A percentile compares a stretch with the other conserved stretches of the same genome.
Evolutionary conservation across 1,284 basidiomycete genomes (phyloP).

Genomic region (Vanrija humicola): DNA sequence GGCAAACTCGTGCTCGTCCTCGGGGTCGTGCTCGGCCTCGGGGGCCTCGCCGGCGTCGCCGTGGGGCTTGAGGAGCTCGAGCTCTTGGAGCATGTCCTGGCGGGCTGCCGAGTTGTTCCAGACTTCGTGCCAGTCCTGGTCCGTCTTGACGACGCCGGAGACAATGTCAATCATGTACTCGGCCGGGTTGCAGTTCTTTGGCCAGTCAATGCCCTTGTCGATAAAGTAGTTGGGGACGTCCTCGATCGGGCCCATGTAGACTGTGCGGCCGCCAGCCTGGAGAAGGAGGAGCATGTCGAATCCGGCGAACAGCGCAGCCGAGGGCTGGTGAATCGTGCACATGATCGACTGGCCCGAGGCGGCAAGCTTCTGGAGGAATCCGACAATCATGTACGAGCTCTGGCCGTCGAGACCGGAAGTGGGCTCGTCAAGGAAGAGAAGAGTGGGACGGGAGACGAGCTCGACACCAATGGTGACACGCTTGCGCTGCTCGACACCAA

Average conservation of each 20-base stretch:
- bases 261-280: slow-evolving; percentile 50
- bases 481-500: slow-evolving; percentile 48
- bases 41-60: no score
- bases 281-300: slow-evolving; percentile 66
- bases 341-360: slow-evolving; percentile 51
- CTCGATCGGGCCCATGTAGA: slow-evolving; percentile 55
- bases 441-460: slow-evolving; percentile 35
- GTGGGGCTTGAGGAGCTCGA: slow-evolving; percentile 41
- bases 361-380: slow-evolving; percentile 55
- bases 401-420: slow-evolving; percentile 57
- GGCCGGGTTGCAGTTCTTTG: slow-evolving; percentile 53
- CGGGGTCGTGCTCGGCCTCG: background rate
- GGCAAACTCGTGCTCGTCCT: slow-evolving; percentile 13
- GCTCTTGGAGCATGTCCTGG: slow-evolving; percentile 41
- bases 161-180: slow-evolving; percentile 47
- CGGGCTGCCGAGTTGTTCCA: slow-evolving; percentile 56
- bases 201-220: slow-evolving; percentile 32
- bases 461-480: slow-evolving; percentile 55
- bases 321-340: slow-evolving; percentile 56
- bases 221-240: slow-evolving; percentile 54
- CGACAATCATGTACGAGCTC: slow-evolving; percentile 57
- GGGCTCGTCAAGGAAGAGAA: slow-evolving; percentile 51
- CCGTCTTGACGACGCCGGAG: slow-evolving; percentile 30
- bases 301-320: slow-evolving; percentile 59
- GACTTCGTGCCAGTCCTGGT: slow-evolving; percentile 64